Conservation (phyloP, 139 green algal species). For the Edaphochlamys debaryana region DNA sequence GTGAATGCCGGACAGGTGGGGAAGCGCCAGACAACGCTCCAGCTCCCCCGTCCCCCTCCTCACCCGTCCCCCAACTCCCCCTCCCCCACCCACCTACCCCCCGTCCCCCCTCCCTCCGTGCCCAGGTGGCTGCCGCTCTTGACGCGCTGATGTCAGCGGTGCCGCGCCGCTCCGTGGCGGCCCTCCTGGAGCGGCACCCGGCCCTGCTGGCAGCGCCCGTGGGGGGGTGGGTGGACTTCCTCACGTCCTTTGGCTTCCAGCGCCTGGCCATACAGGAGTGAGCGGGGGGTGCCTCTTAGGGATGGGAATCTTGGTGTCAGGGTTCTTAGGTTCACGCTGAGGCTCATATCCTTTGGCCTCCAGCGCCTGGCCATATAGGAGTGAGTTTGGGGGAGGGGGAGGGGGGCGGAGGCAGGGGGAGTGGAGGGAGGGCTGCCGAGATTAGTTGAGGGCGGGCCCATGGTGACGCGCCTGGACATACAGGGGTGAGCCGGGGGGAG, state of each 20-base stretch:
- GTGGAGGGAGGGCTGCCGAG: too few relatives aligned
- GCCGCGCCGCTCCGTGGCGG: constrained; percentile 19
- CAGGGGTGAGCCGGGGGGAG: background rate
- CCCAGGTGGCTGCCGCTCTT: background rate
- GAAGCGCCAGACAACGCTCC: too few relatives aligned
- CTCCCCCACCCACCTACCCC: too few relatives aligned
- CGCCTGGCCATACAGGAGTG: constrained; percentile 31
- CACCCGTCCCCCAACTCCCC: too few relatives aligned
- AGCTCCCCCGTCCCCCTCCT: too few relatives aligned
- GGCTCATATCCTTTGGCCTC: constrained; percentile 6
- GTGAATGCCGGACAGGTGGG: too few relatives aligned
- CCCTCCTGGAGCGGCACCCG: constrained; percentile 20
- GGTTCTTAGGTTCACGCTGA: too few relatives aligned
- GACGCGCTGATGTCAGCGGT: background rate
- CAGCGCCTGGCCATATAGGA: constrained; percentile 17
- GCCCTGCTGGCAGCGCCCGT: constrained; percentile 5
- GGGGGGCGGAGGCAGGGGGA: background rate
- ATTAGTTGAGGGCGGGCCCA: too few relatives aligned
- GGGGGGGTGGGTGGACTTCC: constrained; percentile 14
- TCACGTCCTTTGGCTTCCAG: constrained; percentile 16
- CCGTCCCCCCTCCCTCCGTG: background rate
- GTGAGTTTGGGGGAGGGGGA: too few relatives aligned
- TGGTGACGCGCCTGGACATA: too few relatives aligned
- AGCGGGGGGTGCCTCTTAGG: too few relatives aligned
- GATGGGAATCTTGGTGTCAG: too few relatives aligned